Conservation (phyloP, 306 rosid genomes). For the Quercus robur region DNA sequence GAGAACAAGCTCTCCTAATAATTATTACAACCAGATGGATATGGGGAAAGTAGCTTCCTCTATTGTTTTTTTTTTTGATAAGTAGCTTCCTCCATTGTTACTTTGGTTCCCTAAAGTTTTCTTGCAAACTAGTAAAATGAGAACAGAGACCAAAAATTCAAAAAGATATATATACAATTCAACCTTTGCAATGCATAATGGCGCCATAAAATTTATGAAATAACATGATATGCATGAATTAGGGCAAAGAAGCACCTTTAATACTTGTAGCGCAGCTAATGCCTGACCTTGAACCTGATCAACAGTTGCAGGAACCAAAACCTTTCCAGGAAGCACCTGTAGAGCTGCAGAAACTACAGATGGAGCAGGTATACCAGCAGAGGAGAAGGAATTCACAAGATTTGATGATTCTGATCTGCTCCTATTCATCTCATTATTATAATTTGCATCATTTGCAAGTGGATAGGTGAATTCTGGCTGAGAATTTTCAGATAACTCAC, state of each 20-base stretch:
- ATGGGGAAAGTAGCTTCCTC: not conserved
- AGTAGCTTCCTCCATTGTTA: not conserved
- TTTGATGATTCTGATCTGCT: conserved; percentile 48
- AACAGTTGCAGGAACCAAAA: conserved; percentile 86
- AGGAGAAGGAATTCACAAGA: conserved; percentile 64
- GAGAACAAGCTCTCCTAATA: not conserved
- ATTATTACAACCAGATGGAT: not conserved
- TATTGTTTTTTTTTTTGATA: not conserved
- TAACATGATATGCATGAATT: not conserved
- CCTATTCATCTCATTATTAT: conserved; percentile 31
- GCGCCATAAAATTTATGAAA: not conserved
- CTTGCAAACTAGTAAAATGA: not conserved
- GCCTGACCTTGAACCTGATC: conserved; percentile 99
- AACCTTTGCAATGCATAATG: conserved; percentile 7
- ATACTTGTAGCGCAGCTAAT: conserved; percentile 80
- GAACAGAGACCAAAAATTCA: not conserved
- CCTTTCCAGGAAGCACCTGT: conserved; percentile 81
- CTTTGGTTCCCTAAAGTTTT: not conserved
- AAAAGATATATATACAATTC: not conserved
- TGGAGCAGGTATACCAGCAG: conserved; percentile 97
- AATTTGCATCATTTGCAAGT: conserved; percentile 35
- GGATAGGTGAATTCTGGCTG: conserved; percentile 28
- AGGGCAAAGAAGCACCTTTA: conserved; percentile 57
- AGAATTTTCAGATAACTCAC: conserved; percentile 26
- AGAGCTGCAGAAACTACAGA: conserved; percentile 73